A percentile compares a stretch with the other conserved stretches of the same genome.
Evolutionary conservation across 306 rosid species (phyloP).

Genomic region (Acacia confusa): DNA sequence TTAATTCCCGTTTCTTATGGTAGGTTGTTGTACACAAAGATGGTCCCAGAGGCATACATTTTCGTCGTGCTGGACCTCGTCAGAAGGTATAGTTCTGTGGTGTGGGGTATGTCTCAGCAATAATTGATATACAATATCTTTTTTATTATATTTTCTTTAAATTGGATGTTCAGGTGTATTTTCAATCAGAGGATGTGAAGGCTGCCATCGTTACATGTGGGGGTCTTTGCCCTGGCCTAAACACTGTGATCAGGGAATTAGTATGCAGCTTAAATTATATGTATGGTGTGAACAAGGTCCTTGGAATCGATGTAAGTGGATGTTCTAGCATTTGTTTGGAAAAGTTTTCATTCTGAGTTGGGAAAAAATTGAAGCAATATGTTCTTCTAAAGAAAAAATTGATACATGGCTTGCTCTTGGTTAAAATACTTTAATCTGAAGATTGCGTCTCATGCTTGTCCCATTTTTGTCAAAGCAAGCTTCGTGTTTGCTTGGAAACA

Average conservation of each 20-base stretch:
- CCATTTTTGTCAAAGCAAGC: conserved; percentile 30
- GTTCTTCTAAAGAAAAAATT: background rate
- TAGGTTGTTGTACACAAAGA: conserved; percentile 77
- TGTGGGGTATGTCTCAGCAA: background rate
- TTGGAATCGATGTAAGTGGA: conserved; percentile 75
- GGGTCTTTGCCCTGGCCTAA: conserved; percentile 98
- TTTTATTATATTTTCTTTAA: conserved; percentile 2
- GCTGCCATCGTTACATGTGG: conserved; percentile 97
- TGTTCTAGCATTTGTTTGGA: background rate
- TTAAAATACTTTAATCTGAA: background rate
- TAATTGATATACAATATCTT: background rate
- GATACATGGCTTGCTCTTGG: background rate
- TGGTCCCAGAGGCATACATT: conserved; percentile 90
- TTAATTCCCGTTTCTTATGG: background rate
- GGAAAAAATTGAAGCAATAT: background rate
- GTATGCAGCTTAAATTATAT: conserved; percentile 82
- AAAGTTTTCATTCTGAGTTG: background rate
- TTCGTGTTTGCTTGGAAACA: conserved; percentile 30
- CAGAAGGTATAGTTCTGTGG: conserved; percentile 54
- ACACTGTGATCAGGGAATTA: conserved; percentile 91
- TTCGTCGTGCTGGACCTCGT: conserved; percentile 97
- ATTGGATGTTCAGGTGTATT: conserved; percentile 63
- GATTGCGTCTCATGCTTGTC: background rate
- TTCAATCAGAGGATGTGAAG: conserved; percentile 78
- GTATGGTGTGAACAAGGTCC: conserved; percentile 82